A percentile compares a stretch with the other conserved stretches of the same genome.
Conservation (phyloP, 2,329 filamentous ascomycete species). For the Pseudogymnoascus sp. region DNA sequence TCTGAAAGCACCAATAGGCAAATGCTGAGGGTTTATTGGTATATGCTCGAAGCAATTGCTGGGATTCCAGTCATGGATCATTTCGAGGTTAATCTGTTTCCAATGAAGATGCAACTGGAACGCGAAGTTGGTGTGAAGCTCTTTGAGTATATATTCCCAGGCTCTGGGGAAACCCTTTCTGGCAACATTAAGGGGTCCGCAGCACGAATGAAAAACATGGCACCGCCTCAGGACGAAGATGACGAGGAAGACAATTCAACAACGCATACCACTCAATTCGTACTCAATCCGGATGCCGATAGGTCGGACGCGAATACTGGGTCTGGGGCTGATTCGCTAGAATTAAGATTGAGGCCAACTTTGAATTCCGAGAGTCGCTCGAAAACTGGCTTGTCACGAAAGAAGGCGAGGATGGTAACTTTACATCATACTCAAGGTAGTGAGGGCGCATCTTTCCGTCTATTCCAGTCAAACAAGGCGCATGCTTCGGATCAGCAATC, state of each 20-base stretch:
- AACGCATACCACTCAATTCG: conserved; percentile 14
- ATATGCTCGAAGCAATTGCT: conserved; percentile 96
- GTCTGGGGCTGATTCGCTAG: conserved; percentile 49
- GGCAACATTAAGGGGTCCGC: conserved; percentile 50
- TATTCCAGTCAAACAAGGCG: conserved; percentile 36
- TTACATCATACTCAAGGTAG: conserved; percentile 23
- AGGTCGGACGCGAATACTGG: conserved; percentile 46
- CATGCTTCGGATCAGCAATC: conserved; percentile 19
- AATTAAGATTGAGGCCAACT: conserved; percentile 77
- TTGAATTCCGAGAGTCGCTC: conserved; percentile 49
- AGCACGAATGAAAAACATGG: conserved; percentile 51
- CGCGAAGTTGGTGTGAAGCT: conserved; percentile 85
- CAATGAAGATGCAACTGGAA: conserved; percentile 89
- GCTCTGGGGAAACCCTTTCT: conserved; percentile 43
- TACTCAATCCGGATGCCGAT: conserved; percentile 27
- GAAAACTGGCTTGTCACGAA: conserved; percentile 13
- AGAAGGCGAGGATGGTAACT: conserved; percentile 19
- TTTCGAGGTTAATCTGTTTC: conserved; percentile 90
- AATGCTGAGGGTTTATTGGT: conserved; percentile 93
- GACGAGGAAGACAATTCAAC: conserved; percentile 29
- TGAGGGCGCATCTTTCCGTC: conserved; percentile 34
- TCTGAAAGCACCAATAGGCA: conserved; percentile 56
- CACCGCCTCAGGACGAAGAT: conserved; percentile 30
- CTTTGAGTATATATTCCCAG: conserved; percentile 97
- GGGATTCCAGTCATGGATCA: conserved; percentile 96